A percentile compares a stretch with the other conserved stretches of the same genome.
Conservation (phyloP, 306 rosid genomes). For the Trifolium fragiferum region DNA sequence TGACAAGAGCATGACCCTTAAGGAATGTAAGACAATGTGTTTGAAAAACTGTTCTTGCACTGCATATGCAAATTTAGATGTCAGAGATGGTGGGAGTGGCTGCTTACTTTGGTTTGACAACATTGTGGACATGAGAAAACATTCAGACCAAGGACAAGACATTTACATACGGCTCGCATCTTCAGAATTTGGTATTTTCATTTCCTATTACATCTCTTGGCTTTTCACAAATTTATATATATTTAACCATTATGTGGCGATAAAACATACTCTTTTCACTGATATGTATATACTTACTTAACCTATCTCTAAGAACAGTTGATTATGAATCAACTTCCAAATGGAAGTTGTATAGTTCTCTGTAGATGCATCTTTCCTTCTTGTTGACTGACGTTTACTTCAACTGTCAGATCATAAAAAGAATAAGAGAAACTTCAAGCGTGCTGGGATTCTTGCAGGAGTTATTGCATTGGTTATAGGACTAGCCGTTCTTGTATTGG, state of each 20-base stretch:
- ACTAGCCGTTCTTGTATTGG: background rate
- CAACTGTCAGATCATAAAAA: constrained; percentile 14
- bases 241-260: background rate
- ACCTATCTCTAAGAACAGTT: background rate
- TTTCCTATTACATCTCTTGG: background rate
- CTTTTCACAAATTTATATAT: background rate
- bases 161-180: background rate
- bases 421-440: background rate
- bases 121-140: constrained; percentile 42
- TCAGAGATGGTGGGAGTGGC: constrained; percentile 43
- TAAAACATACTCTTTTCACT: no score
- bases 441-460: constrained; percentile 12
- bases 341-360: background rate
- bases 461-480: background rate
- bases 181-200: background rate
- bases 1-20: constrained; percentile 12
- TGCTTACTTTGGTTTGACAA: constrained; percentile 47
- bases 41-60: constrained; percentile 39
- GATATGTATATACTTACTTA: no score
- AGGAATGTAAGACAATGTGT: constrained; percentile 45
- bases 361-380: background rate
- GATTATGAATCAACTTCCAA: background rate
- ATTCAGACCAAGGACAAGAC: background rate
- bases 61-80: constrained; percentile 13
- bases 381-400: background rate